Evolutionary conservation across 352 stramenopile genomes (phyloP).

Genomic region (Salisapilia sapeloensis): DNA sequence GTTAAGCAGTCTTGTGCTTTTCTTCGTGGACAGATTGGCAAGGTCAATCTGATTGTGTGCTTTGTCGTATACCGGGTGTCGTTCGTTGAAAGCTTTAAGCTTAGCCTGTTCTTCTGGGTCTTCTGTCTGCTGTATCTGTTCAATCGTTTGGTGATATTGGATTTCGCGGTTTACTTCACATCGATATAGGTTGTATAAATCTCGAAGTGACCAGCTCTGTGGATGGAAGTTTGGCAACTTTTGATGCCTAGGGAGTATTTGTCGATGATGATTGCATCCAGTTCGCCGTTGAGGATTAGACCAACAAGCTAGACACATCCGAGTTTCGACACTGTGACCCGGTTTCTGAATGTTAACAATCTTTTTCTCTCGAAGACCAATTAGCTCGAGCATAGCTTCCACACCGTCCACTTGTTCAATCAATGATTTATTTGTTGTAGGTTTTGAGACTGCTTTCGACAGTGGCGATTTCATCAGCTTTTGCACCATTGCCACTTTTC

Average conservation of each 20-base stretch:
- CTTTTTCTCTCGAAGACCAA: constrained; percentile 29
- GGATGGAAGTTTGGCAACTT: constrained; percentile 5
- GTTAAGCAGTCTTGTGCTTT: constrained; percentile 49
- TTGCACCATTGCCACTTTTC: no score
- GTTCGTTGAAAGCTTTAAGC: constrained; percentile 33
- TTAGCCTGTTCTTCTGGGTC: constrained; percentile 5
- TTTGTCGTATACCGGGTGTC: constrained; percentile 44
- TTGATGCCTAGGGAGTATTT: constrained; percentile 9
- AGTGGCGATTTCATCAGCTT: constrained; percentile 58
- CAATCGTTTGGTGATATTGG: constrained; percentile 8
- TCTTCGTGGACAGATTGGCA: constrained; percentile 48
- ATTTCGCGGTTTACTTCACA: constrained; percentile 56
- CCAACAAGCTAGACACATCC: constrained; percentile 76
- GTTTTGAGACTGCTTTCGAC: constrained; percentile 21
- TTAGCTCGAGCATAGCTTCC: constrained; percentile 40
- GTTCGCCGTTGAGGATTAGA: constrained; percentile 30
- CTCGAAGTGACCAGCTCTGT: constrained; percentile 59
- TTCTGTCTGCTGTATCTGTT: constrained; percentile 11
- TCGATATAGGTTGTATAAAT: constrained; percentile 70
- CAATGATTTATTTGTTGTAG: constrained; percentile 28
- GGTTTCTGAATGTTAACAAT: constrained; percentile 14
- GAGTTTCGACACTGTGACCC: constrained; percentile 53
- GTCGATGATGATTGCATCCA: constrained; percentile 40
- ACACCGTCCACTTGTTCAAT: constrained; percentile 62
- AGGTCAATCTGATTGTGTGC: constrained; percentile 42